Conservation (phyloP, 2,329 filamentous ascomycete species). For the Phaeosphaeria sp. region DNA sequence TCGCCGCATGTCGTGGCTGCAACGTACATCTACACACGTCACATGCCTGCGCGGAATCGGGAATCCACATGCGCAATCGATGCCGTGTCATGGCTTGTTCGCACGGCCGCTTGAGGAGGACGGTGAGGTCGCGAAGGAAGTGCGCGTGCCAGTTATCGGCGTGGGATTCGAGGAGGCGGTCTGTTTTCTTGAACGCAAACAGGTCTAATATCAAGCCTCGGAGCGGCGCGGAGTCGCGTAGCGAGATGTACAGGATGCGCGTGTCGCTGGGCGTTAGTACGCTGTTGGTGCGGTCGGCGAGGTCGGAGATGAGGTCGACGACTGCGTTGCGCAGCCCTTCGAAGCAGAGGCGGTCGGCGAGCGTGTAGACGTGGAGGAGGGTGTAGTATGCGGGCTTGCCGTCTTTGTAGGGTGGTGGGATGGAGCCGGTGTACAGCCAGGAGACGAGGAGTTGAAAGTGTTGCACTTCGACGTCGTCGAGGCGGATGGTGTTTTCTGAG, state of each 20-base stretch:
- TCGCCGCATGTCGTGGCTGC: conserved; percentile 47
- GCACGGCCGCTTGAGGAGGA: conserved; percentile 56
- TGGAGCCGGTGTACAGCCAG: conserved; percentile 58
- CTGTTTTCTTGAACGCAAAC: conserved; percentile 62
- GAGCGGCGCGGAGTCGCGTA: conserved; percentile 50
- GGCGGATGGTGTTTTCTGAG: conserved; percentile 48
- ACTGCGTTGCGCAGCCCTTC: conserved; percentile 55
- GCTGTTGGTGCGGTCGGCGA: conserved; percentile 57
- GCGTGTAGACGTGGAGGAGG: conserved; percentile 55
- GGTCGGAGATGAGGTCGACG: conserved; percentile 51
- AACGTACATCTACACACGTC: conserved; percentile 47
- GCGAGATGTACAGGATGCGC: conserved; percentile 55
- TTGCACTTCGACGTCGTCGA: conserved; percentile 54
- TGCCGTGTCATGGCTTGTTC: conserved; percentile 52
- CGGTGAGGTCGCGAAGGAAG: conserved; percentile 56
- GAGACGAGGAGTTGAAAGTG: conserved; percentile 59
- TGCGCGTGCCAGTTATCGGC: conserved; percentile 56
- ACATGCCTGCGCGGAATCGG: conserved; percentile 47
- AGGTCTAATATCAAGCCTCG: conserved; percentile 55
- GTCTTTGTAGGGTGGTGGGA: conserved; percentile 52
- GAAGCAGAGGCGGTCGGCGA: conserved; percentile 56
- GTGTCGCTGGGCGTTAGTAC: conserved; percentile 59
- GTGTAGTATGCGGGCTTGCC: conserved; percentile 59
- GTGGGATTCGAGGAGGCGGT: conserved; percentile 55
- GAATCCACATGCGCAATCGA: conserved; percentile 48